Percentiles rank a stretch among this genome's conserved stretches.
Evolutionary conservation across 2,329 filamentous ascomycete species (phyloP).

Genomic region (Penicillium olsonii): DNA sequence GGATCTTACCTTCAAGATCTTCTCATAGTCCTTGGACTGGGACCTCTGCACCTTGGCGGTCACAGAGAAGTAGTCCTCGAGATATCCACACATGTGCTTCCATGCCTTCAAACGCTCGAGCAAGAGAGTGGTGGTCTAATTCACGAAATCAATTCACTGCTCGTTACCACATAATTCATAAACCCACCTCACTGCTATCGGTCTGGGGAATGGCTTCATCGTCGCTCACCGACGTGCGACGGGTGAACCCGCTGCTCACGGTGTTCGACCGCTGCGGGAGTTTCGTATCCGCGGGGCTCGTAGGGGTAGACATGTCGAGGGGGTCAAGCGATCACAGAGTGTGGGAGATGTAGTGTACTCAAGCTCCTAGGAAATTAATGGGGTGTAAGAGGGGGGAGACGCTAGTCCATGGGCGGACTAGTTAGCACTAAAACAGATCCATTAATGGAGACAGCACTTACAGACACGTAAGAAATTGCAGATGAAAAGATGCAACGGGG

Average conservation of each 20-base stretch:
- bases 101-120: slow-evolving; percentile 87
- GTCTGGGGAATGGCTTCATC: slow-evolving; percentile 44
- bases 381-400: neutral
- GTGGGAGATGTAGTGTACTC: neutral
- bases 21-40: slow-evolving; percentile 93
- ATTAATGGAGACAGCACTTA: neutral
- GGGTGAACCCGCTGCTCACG: slow-evolving; percentile 33
- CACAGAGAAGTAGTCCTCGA: slow-evolving; percentile 84
- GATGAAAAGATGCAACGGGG: too few species aligned
- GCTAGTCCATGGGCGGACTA: slow-evolving; percentile 10
- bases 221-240: slow-evolving; percentile 39
- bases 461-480: neutral
- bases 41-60: slow-evolving; percentile 84
- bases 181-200: slow-evolving; percentile 45
- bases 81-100: slow-evolving; percentile 89
- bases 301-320: slow-evolving; percentile 28
- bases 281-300: slow-evolving; percentile 30
- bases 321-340: neutral
- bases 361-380: neutral
- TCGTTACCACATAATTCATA: neutral
- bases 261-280: slow-evolving; percentile 39
- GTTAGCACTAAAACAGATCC: neutral
- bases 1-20: slow-evolving; percentile 72
- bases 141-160: slow-evolving; percentile 3
- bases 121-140: slow-evolving; percentile 74